These are phyloP conservation scores for Plectranthus barbatus DNA, from an alignment of 257 asterid genomes.

Conservation along the genomic window DNA sequence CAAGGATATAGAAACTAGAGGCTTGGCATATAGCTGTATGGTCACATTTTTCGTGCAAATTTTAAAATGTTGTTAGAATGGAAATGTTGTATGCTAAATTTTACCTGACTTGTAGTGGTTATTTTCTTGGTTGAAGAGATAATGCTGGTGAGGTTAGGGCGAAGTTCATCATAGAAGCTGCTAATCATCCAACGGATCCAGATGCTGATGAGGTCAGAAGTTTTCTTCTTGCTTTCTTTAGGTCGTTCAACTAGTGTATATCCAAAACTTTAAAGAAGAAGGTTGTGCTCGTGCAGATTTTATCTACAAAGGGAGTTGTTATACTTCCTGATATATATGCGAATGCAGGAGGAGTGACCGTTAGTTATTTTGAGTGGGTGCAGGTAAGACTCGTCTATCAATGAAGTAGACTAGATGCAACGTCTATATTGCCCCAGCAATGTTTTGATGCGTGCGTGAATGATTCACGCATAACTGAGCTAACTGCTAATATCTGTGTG, in stretches of 20 bases:
- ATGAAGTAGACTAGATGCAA: too few relatives aligned
- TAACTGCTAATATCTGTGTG: background rate
- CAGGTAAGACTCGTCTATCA: constrained; percentile 50
- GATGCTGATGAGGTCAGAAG: constrained; percentile 81
- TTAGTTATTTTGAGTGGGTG: constrained; percentile 94
- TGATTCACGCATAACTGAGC: too few relatives aligned
- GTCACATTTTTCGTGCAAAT: background rate
- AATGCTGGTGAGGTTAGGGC: constrained; percentile 68
- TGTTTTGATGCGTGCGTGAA: background rate
- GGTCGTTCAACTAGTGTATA: background rate
- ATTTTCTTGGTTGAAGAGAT: constrained; percentile 42
- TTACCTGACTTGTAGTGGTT: background rate
- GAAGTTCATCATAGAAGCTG: constrained; percentile 79
- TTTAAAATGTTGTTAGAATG: background rate
- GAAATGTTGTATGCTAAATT: background rate
- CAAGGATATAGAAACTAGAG: background rate
- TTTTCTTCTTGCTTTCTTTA: background rate
- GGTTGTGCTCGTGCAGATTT: constrained; percentile 40
- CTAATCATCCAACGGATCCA: too few relatives aligned
- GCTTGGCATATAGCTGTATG: background rate
- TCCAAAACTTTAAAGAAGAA: background rate
- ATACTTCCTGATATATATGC: constrained; percentile 90
- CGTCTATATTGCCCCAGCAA: background rate
- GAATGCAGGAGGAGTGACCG: constrained; percentile 88
- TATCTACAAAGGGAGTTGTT: constrained; percentile 62